Base-by-base conservation (phyloP, 441 rosid genomes). In the Croton laevigatus region DNA sequence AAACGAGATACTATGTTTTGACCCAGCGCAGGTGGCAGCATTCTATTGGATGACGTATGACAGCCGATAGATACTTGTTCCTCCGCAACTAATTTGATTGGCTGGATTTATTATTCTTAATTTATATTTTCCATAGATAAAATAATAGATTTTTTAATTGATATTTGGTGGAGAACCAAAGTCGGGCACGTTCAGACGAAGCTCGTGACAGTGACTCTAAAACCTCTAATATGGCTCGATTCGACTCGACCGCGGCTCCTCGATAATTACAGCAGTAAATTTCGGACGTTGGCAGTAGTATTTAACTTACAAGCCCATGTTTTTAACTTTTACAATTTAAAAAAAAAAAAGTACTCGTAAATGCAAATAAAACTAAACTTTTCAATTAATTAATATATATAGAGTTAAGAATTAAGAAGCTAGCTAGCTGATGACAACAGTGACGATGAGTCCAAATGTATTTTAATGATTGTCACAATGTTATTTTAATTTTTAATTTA, bases 31-130 rank as follows among this genome's bases (percentile, higher is more conserved):
- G 68, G 65, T 85, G 89, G 69, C 83, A 0, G 0, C 0, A 2
- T 0, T 0, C 14, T 8, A 75, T 77, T 83, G 89, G 86, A 1
- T 32, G 5, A 65, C 62, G 71, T 62, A 68, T 81, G 68, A 77
- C 62, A 19, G 77, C 22, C 54, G 81, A 78, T 65, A 74, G 78
- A 68, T 78, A 36, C 76, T 69, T 71, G 79, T 73, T 79, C 65
- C 14, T 11, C 0, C 65, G 71, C 77, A 80, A 73, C 70, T 71
- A 51, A 16, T 70, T 70, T 62, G 45, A 74, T 81, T 74, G 73
- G 75, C 58, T 54, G 8, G 8, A 23, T 49, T 16, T 63, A 6
- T 51, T 45, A 54, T 36, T 45, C 14, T 27, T 27, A 27, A 36
- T 12, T 34, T 3, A 11, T 23, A 3, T 49, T 54, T 66, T 38